Conservation (phyloP, 495 filamentous ascomycete genomes). For the Apodospora peruviana region DNA sequence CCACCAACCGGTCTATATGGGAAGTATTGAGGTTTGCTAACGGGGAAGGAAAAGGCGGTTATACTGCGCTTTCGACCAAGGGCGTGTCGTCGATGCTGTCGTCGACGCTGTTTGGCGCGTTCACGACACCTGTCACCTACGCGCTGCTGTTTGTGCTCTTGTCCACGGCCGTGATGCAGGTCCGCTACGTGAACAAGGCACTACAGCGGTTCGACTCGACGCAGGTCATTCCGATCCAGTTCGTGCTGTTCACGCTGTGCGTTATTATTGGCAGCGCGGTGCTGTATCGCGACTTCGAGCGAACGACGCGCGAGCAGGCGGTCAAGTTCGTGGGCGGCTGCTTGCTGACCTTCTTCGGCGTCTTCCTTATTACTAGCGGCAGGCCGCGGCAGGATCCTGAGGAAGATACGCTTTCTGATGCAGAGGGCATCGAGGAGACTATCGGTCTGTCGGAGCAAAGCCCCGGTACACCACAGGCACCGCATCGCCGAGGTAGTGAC, state of each 20-base stretch:
- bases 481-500: constrained; percentile 15
- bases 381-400: constrained; percentile 43
- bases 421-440: constrained; percentile 48
- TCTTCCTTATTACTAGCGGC: constrained; percentile 85
- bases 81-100: constrained; percentile 93
- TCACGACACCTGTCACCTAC: constrained; percentile 90
- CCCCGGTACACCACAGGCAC: constrained; percentile 8
- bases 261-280: constrained; percentile 93
- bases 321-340: constrained; percentile 86
- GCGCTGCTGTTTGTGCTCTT: constrained; percentile 70
- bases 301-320: constrained; percentile 60
- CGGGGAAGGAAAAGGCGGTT: constrained; percentile 68
- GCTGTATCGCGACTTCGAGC: constrained; percentile 89
- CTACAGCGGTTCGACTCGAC: constrained; percentile 94
- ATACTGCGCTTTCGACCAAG: constrained; percentile 93
- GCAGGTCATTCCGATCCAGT: constrained; percentile 94
- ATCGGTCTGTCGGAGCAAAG: constrained; percentile 39
- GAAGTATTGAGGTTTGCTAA: background rate
- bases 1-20: background rate
- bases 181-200: constrained; percentile 92
- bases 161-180: constrained; percentile 85
- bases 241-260: constrained; percentile 90
- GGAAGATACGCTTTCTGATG: constrained; percentile 48
- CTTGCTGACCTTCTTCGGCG: constrained; percentile 83
- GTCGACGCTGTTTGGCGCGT: constrained; percentile 75